Evolutionary conservation across 2,329 filamentous ascomycete species (phyloP), one percentile per base, ranked within the genome.

Genomic region (Acrodontium crateriforme): DNA sequence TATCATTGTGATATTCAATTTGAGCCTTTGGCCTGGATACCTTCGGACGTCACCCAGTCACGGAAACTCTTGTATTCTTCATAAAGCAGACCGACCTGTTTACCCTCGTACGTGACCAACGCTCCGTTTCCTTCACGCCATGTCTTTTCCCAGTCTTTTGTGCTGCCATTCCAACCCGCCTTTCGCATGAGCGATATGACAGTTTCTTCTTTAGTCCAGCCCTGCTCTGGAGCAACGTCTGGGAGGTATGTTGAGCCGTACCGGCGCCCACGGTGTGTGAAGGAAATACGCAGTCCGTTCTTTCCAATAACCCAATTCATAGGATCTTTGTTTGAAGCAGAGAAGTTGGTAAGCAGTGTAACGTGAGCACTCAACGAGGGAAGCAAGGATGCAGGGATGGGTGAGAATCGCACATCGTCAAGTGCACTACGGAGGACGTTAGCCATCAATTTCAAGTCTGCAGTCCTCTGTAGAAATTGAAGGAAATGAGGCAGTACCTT

Each of bases 171-270:
- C 85, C 85, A 98, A 2, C 89, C 89, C 1, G 85, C 85, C 65
- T 98, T 98, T 34, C 82, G 69, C 77, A 94, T 89, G 49, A 95
- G 59, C 55, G 81, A 91, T 29, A 84, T 67, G 3, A 98, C 55
- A 0, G 87, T 81, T 64, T 95, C 82, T 51, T 95, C 85, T 55
- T 89, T 85, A 8, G 70, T 81, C 89, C 89, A 98, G 10, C 82
- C 85, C 53, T 95, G 89, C 62, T 98, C 89, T 1, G 69, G 62
- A 7, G 87, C 79, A 5, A 98, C 84, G 50, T 94, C 82, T 0
- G 89, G 89, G 9, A 98, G 67, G 48, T 95, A 98, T 0, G 89
- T 94, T 1, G 83, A 71, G 10, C 84, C 81, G 49, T 82, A 83
- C 25, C 78, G 71, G 27, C 74, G 67, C 10, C 74, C 74, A 40